Evolutionary conservation across 2,329 filamentous ascomycete species (phyloP).

Genomic region (Geosmithia morbida): DNA sequence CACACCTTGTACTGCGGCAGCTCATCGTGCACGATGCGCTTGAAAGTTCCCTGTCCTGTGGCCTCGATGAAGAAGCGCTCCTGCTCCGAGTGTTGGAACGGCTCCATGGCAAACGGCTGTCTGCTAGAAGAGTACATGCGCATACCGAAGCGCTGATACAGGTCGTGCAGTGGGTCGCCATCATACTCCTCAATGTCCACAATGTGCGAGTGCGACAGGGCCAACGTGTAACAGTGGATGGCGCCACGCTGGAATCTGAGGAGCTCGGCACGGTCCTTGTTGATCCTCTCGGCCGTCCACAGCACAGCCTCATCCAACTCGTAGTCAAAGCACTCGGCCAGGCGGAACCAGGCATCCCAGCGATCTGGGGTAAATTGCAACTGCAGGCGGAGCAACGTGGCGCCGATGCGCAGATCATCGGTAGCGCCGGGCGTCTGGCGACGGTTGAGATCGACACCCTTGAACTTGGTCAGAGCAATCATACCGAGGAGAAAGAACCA

Average conservation of each 20-base stretch:
- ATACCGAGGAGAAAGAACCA: conserved; percentile 91
- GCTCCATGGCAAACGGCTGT: conserved; percentile 48
- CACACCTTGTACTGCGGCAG: conserved; percentile 47
- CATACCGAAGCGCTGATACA: conserved; percentile 47
- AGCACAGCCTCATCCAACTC: conserved; percentile 77
- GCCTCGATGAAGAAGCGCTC: conserved; percentile 41
- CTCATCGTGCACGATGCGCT: conserved; percentile 35
- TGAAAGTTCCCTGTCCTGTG: conserved; percentile 34
- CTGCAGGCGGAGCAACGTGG: conserved; percentile 67
- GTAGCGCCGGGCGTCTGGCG: conserved; percentile 65
- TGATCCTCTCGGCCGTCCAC: conserved; percentile 85
- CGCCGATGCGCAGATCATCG: conserved; percentile 70
- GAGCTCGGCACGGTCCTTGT: conserved; percentile 63
- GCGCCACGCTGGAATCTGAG: conserved; percentile 63
- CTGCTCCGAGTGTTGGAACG: conserved; percentile 40
- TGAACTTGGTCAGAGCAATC: conserved; percentile 77
- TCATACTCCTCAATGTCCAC: conserved; percentile 28
- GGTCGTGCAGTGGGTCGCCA: conserved; percentile 38
- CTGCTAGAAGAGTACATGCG: conserved; percentile 47
- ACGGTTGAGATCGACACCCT: conserved; percentile 53
- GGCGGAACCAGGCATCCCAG: conserved; percentile 84
- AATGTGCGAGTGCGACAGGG: conserved; percentile 38
- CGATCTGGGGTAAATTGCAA: conserved; percentile 67
- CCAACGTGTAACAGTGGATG: conserved; percentile 64
- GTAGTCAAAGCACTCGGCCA: conserved; percentile 77